phyloP scores from a whole-genome alignment of 192 early-diverging fungal genomes.

The Mortierella claussenii region DNA sequence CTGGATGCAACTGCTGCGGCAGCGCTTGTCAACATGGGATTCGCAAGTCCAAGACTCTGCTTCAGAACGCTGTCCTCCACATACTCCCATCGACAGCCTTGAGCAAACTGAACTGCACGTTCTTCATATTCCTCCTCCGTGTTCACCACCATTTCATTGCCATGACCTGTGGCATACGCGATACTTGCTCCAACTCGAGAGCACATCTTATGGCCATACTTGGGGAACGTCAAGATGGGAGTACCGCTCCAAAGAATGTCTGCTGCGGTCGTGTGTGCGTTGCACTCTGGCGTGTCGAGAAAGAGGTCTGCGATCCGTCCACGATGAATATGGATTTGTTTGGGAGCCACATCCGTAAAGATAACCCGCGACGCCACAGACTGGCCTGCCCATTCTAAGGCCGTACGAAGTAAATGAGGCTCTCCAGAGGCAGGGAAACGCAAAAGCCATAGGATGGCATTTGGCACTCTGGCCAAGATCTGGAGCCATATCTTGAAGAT shows the following conservation, averaged over 20 bases:
- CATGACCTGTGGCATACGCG: slow-evolving; percentile 83
- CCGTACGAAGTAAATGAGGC: slow-evolving; percentile 74
- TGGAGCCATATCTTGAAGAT: slow-evolving; percentile 88
- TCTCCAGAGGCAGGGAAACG: slow-evolving; percentile 93
- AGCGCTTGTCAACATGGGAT: not conserved
- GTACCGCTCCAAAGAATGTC: slow-evolving; percentile 97
- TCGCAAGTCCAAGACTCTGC: slow-evolving; percentile 19
- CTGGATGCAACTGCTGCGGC: not conserved
- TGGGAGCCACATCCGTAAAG: slow-evolving; percentile 87
- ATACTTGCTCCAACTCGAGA: slow-evolving; percentile 89
- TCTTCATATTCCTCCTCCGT: slow-evolving; percentile 75
- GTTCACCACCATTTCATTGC: slow-evolving; percentile 72
- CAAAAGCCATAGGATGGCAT: slow-evolving; percentile 89
- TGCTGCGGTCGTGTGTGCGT: slow-evolving; percentile 95
- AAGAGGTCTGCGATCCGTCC: slow-evolving; percentile 93
- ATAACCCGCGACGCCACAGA: slow-evolving; percentile 83
- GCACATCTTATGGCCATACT: slow-evolving; percentile 91
- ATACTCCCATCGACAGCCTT: slow-evolving; percentile 59
- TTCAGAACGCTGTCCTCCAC: slow-evolving; percentile 35
- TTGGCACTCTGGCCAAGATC: slow-evolving; percentile 83
- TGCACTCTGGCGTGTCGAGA: slow-evolving; percentile 95
- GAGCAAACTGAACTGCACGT: slow-evolving; percentile 70
- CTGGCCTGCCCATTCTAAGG: slow-evolving; percentile 77
- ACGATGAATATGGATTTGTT: slow-evolving; percentile 92
- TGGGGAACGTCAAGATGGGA: slow-evolving; percentile 89